Base-by-base conservation (phyloP, 2,329 filamentous ascomycete genomes). In the Botrytis elliptica region DNA sequence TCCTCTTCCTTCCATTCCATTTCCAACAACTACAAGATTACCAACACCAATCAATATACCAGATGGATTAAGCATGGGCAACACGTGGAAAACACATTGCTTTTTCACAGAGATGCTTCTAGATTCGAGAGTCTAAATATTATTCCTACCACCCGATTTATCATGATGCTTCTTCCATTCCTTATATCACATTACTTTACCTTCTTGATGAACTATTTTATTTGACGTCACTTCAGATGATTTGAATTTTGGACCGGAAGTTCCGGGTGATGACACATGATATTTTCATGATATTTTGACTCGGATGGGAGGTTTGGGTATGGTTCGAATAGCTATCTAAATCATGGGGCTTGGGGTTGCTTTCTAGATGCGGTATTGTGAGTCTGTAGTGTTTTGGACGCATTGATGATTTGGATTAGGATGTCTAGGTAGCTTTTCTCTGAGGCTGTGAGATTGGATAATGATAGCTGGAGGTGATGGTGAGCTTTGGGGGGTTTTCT, bases 121-220 rank as follows among this genome's bases (percentile, higher is more conserved):
- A 52, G 49, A 52, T 8, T 7, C 4, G 4, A 52, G 49, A 52
- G 25, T 52, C 49, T n/a, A 55, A 55, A 18, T 14, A 29, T 6
- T 18, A 18, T 55, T 55, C n/a, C 12, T 55, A 55, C 52, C 52
- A 55, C n/a, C 25, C 25, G 49, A 55, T 16, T 55, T n/a, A 55
- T 55, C 6, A 14, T n/a, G 18, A 18, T 44, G 14, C 0, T 55
- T 55, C 25, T 10, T 52, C 25, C 22, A 12, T 25, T 52, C 9
- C 0, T 52, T 52, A 14, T 25, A 25, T 52, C 46, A 25, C 22
- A 6, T 55, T 55, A n/a, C 12, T n/a, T 7, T 55, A 55, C 5
- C 16, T 16, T n/a, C 25, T 5, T 55, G 7, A 8, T 18, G 52
- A 8, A 18, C 14, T 5, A 0, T 29, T 55, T 29, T 5, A 0